Base-by-base conservation (phyloP, 2,329 filamentous ascomycete genomes). In the Ustulina deusta region DNA sequence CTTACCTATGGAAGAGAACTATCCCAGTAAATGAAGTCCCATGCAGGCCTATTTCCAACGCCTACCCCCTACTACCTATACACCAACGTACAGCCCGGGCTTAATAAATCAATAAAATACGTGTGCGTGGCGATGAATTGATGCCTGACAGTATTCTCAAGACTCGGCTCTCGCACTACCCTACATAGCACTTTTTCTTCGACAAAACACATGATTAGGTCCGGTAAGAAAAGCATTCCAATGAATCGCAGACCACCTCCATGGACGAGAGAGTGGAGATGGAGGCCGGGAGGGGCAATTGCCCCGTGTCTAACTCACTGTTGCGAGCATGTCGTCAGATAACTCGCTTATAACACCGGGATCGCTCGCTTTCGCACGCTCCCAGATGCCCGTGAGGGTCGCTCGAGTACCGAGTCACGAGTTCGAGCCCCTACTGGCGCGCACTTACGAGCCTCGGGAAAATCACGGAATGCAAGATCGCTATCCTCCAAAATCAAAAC, bases 401-500 rank as follows among this genome's bases (percentile, higher is more conserved):
- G 20, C 32, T 51, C 44, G 32, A 54, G 22, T 10, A 34, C 13
- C 36, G 40, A 56, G 17, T 52, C 29, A 49, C 32, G 25, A 13
- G 20, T 49, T 32, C 20, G 42, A 49, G 51, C 17, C 27, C n/a
- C 25, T 51, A 32, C 42, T 49, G 59, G 44, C 32, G 66, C 29
- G 20, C 44, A 46, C 51, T 58, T 34, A 63, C 29, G 25, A n/a
- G 34, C 20, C 36, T 29, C 17, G n/a, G 48, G 42, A 32, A 38
- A 22, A 42, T 54, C 40, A 49, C 13, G 20, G 32, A 29, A 25
- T 11, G 52, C 42, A 57, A 57, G 22, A 51, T 61, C 40, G 55
- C 29, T 15, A 42, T 49, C 48, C 46, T 60, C 48, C 65, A 54
- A 22, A 61, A 61, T 66, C 25, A 44, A 58, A 52, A 38, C 63